A percentile compares a stretch with the other conserved stretches of the same genome.
phyloP scores from a whole-genome alignment of 768 basidiomycete genomes.

The Heimioporus sp. region DNA sequence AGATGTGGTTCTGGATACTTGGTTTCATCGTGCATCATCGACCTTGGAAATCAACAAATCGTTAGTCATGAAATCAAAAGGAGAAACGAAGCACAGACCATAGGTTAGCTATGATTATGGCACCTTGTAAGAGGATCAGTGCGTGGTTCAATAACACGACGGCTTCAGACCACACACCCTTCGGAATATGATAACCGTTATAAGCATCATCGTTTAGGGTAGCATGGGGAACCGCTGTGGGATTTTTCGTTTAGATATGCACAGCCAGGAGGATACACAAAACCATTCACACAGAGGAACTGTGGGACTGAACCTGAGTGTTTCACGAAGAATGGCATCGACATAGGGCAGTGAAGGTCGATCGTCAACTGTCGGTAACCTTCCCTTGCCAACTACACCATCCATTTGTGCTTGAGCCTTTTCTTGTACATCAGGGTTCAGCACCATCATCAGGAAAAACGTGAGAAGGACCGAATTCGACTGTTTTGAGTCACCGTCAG shows the following conservation, averaged over 20 bases:
- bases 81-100: not conserved
- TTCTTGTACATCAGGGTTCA: not conserved
- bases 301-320: not conserved
- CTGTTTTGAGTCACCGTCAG: not conserved
- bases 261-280: no score
- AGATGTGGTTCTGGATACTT: constrained; percentile 34
- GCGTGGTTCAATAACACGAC: not conserved
- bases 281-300: not conserved
- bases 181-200: constrained; percentile 47
- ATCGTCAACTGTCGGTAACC: not conserved
- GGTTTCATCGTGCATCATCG: constrained; percentile 11
- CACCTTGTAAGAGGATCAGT: not conserved
- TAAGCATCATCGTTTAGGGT: constrained; percentile 38
- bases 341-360: not conserved
- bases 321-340: not conserved
- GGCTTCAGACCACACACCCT: constrained; percentile 6
- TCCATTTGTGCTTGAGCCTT: not conserved
- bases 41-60: not conserved
- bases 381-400: not conserved
- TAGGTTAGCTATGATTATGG: not conserved
- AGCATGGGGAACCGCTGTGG: constrained; percentile 22
- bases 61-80: not conserved
- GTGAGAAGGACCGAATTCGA: not conserved
- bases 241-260: no score
- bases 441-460: not conserved